Base-by-base conservation (phyloP, 805 yeast genomes). In the Barnettozyma californica region DNA sequence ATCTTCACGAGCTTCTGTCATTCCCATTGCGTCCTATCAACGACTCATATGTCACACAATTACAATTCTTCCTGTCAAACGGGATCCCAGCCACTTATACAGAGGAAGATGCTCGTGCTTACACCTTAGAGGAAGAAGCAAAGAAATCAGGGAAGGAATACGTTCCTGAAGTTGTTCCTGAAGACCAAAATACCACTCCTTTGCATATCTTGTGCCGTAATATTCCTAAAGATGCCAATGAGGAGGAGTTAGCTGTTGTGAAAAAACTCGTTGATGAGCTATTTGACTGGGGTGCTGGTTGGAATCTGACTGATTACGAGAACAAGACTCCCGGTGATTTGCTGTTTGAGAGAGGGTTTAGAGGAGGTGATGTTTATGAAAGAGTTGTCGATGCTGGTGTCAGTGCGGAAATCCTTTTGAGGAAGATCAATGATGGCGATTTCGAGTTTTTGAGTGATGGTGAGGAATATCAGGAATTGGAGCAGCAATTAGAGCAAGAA, bases 31-130 rank as follows among this genome's bases (percentile, higher is more conserved):
- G 87, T 26, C 92, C 92, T 2, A 71, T 86, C 1, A 51, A 60
- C 2, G 70, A 64, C 2, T 46, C 48, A 0, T 77, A 81, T 56
- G 45, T 80, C n/a, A 66, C 58, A 0, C 65, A 71, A 9, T 64
- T 88, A 41, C 70, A 68, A 40, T 64, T 57, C 43, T 77, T 69
- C 53, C 66, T 87, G 51, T 68, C 72, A 41, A 71, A 72, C 23
- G 95, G 95, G 2, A 80, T 88, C 13, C 95, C 96, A 7, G 77
- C 95, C 1, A 88, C 95, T 0, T 85, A 87, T 53, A 87, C 95
- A 0, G 63, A 83, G 10, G 94, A 87, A 64, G 95, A 87, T 60
- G 87, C 82, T 8, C 75, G 77, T 42, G 80, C 80, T 44, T 83
- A 67, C 57, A 14, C 33, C 2, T 14, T 36, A 38, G 45, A 47